A percentile compares a stretch with the other conserved stretches of the same genome.
These are phyloP conservation scores for Coemansia sp. DNA, from an alignment of 192 early-diverging fungal species.

Conservation along the genomic window DNA sequence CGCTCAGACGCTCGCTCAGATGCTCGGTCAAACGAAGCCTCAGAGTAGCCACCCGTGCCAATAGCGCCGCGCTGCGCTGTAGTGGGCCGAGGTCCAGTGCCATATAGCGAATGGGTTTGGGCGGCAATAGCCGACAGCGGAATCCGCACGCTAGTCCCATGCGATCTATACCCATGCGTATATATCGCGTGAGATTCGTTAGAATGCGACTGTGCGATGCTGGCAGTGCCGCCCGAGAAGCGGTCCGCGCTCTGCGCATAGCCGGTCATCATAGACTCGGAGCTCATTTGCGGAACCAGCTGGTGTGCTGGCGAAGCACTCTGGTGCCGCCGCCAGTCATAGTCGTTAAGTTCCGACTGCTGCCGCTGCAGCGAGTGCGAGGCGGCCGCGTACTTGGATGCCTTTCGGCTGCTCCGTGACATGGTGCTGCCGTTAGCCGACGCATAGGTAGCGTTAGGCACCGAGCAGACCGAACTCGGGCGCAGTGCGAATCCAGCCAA, in stretches of 20 bases:
- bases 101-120: slow-evolving; percentile 3
- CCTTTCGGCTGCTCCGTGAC: background rate
- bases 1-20: background rate
- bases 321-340: slow-evolving; percentile 12
- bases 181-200: slow-evolving; percentile 1
- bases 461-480: slow-evolving; percentile 35
- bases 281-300: slow-evolving; percentile 8
- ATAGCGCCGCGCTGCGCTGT: slow-evolving; percentile 5
- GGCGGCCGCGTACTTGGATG: background rate
- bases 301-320: background rate
- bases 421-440: background rate
- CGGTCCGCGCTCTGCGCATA: slow-evolving; percentile 4
- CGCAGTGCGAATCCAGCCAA: slow-evolving; percentile 7
- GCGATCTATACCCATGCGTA: background rate
- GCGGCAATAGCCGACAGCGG: background rate
- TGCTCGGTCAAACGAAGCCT: slow-evolving; percentile 21
- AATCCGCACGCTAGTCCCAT: background rate
- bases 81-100: slow-evolving; percentile 1
- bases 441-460: slow-evolving; percentile 12
- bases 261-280: slow-evolving; percentile 3
- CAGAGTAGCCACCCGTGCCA: slow-evolving; percentile 6
- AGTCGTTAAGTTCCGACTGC: slow-evolving; percentile 9
- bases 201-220: slow-evolving; percentile 15
- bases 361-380: slow-evolving; percentile 5
- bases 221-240: slow-evolving; percentile 5